Evolutionary conservation across 441 rosid genomes (phyloP).

Genomic region (Dalechampia spathulata): DNA sequence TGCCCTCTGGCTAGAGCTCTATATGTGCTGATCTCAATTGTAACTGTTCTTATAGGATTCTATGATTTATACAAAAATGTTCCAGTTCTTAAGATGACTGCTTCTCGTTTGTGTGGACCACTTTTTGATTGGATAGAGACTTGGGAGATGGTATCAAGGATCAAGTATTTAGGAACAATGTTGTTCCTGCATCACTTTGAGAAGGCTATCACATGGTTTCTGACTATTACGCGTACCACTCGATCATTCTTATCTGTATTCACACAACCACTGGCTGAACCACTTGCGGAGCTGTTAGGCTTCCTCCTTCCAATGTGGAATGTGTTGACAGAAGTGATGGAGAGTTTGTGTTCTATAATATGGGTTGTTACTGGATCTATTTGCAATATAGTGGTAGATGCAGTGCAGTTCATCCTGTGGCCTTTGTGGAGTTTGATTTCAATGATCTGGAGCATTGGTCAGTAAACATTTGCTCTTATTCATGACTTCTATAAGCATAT

Average conservation of each 20-base stretch:
- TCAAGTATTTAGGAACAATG: slow-evolving; percentile 96
- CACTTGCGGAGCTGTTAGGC: slow-evolving; percentile 36
- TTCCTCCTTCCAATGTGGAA: slow-evolving; percentile 66
- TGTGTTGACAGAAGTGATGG: slow-evolving; percentile 35
- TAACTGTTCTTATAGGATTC: slow-evolving; percentile 88
- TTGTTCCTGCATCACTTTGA: slow-evolving; percentile 82
- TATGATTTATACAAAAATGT: slow-evolving; percentile 95
- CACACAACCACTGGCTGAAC: slow-evolving; percentile 49
- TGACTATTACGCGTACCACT: slow-evolving; percentile 38
- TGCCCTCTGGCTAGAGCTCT: slow-evolving; percentile 90
- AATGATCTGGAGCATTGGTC: slow-evolving; percentile 49
- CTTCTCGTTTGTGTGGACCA: slow-evolving; percentile 79
- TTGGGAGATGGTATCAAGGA: slow-evolving; percentile 96
- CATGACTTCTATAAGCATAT: background rate
- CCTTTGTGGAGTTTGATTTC: slow-evolving; percentile 54
- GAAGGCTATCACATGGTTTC: slow-evolving; percentile 73
- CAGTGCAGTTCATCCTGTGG: slow-evolving; percentile 44
- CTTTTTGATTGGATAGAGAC: slow-evolving; percentile 92
- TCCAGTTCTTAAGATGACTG: slow-evolving; percentile 89
- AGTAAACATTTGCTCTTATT: slow-evolving; percentile 17
- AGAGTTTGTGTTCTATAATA: slow-evolving; percentile 40
- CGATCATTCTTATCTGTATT: slow-evolving; percentile 58
- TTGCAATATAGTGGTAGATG: slow-evolving; percentile 37
- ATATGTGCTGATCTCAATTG: slow-evolving; percentile 62
- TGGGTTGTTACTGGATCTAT: slow-evolving; percentile 43